Evolutionary conservation across 2,329 filamentous ascomycete genomes (phyloP), one percentile per base, ranked within the genome.

Genomic region (Beauveria medogensis): DNA sequence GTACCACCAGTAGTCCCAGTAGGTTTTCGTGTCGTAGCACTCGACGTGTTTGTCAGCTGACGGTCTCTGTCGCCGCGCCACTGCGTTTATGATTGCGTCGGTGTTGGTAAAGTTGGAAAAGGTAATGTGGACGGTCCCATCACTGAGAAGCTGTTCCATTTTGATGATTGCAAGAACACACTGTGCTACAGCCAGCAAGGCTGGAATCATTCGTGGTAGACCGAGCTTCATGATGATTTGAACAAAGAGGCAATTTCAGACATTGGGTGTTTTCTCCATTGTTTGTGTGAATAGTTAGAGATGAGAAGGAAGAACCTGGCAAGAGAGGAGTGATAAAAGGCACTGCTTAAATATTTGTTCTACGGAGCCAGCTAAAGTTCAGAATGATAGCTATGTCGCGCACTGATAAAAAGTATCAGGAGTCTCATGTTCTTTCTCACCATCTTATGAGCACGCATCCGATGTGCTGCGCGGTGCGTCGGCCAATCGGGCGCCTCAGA

Each of bases 1-100:
- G n/a, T 57, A 57, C 55, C 55, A 57, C 55, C 55, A 57, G 43
- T 46, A 48, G 12, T 57, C 43, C 43, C n/a, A 57, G 24, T 26
- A 37, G 6, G 55, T 57, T 6, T 10, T 18, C 7, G 28, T 9
- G 28, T 48, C 34, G 5, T 2, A 14, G 12, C 26, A 57, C n/a
- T 57, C 30, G 20, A 28, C 14, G 14, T 7, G 16, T 34, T 16
- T 24, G 20, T 8, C 3, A 3, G 20, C 16, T 7, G 18, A 16
- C 22, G 47, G 3, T 3, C 14, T 18, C 24, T 28, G 14, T 18
- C 20, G 22, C 22, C 12, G 24, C 1, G 10, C 7, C 22, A 22
- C 22, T 9, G 22, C 14, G 48, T 52, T 34, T n/a, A 18, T 3
- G 9, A 37, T 16, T 24, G 28, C 3, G 22, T 28, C 24, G 22